Evolutionary conservation across 371 early-diverging fungal genomes (phyloP), one percentile per base, ranked within the genome.

Genomic region (Apophysomyces elegans): DNA sequence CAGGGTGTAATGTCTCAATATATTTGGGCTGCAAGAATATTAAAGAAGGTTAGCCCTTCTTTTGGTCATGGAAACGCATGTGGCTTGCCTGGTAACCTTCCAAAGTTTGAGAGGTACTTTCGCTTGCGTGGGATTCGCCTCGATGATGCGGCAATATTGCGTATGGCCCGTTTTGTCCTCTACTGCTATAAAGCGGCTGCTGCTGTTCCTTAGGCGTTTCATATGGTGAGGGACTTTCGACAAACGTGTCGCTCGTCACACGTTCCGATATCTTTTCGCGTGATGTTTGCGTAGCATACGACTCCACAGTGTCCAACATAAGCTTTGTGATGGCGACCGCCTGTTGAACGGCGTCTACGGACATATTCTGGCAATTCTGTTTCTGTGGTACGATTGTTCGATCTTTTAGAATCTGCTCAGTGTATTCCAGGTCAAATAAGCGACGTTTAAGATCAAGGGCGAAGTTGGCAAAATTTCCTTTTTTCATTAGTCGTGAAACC

Each of bases 391-490:
- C 36, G 35, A 13, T 39, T n/a, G 32, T 16, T 59, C 4, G 50
- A 32, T 62, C 43, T 0, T 58, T 47, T 38, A 59, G 26, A 18
- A 12, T 47, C 21, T 7, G 46, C 35, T 84, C 76, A 43, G 87
- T 87, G 45, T 80, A 75, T 37, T 87, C 77, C 54, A 87, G 61
- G 67, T 87, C 85, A 14, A 83, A 66, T 14, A 87, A 65, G 36
- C 82, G 68, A 45, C 72, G 75, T 39, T 84, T 83, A 9, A 85
- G 73, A 41, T 87, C 87, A 35, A 79, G 68, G 12, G 73, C 73
- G 70, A 87, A 87, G 44, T 84, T 78, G 11, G 82, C 74, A 56
- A 79, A 87, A 63, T 87, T 87, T 21, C 87, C 87, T 35, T 77
- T 79, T 61, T 87, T 87, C 78, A 87, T 76, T 7, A 77, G 63